A percentile compares a stretch with the other conserved stretches of the same genome.
These are phyloP conservation scores for Aureobasidium melanogenum DNA, from an alignment of 2,329 filamentous ascomycete species.

Conservation along the genomic window DNA sequence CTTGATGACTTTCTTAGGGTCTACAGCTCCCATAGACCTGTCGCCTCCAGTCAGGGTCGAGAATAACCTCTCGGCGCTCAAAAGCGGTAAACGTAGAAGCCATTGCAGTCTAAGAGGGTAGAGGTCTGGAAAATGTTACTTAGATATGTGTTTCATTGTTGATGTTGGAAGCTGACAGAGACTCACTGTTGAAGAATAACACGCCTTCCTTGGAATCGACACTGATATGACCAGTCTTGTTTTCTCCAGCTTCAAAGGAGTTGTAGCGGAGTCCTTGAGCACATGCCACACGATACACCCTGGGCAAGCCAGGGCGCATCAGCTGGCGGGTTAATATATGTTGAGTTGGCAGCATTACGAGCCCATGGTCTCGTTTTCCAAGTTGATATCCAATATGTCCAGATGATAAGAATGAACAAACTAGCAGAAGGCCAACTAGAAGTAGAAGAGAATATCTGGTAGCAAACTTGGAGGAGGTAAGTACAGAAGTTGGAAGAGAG, in stretches of 20 bases:
- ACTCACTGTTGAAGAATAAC: slow-evolving; percentile 79
- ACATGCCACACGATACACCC: slow-evolving; percentile 4
- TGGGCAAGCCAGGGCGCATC: slow-evolving; percentile 6
- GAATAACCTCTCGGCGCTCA: slow-evolving; percentile 35
- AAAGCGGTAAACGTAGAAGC: slow-evolving; percentile 44
- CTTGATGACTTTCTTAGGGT: slow-evolving; percentile 47
- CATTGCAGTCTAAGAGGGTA: slow-evolving; percentile 71
- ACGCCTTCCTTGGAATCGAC: slow-evolving; percentile 68
- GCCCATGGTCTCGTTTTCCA: not conserved
- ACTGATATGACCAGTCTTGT: slow-evolving; percentile 74
- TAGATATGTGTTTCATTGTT: not conserved
- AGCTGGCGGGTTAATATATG: slow-evolving; percentile 4
- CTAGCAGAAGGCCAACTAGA: not conserved
- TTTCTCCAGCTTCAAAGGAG: slow-evolving; percentile 43
- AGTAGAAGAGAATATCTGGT: not conserved
- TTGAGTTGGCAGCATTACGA: slow-evolving; percentile 8
- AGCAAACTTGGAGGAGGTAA: not conserved
- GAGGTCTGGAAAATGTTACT: slow-evolving; percentile 49
- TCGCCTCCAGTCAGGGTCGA: slow-evolving; percentile 44
- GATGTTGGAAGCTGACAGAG: not conserved
- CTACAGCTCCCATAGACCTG: slow-evolving; percentile 43
- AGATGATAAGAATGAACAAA: not conserved
- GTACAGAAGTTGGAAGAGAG: slow-evolving; percentile 2
- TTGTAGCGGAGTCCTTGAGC: slow-evolving; percentile 18
- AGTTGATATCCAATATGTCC: not conserved